These are phyloP conservation scores for Lentinula aciculospora DNA, from an alignment of 768 basidiomycete genomes.

Conservation along the genomic window DNA sequence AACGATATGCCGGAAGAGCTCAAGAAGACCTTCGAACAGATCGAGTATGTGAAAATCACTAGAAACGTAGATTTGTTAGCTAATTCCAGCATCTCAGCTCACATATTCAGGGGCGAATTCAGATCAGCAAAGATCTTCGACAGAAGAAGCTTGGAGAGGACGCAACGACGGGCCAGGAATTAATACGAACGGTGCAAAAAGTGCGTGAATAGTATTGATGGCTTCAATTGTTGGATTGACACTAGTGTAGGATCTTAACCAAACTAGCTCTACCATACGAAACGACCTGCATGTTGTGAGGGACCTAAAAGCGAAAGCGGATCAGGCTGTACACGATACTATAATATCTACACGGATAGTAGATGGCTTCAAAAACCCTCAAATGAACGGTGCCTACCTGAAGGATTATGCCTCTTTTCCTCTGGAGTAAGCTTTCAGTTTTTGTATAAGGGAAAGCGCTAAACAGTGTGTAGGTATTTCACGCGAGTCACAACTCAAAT, in stretches of 20 bases:
- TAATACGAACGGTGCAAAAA: conserved; percentile 62
- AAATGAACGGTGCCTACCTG: conserved; percentile 61
- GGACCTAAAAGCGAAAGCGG: conserved; percentile 70
- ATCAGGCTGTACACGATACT: conserved; percentile 76
- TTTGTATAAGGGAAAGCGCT: conserved; percentile 2
- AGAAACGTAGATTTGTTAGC: neutral
- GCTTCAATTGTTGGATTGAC: neutral
- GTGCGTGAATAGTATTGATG: conserved; percentile 23
- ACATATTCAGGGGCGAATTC: conserved; percentile 71
- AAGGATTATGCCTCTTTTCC: conserved; percentile 82
- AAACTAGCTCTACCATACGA: conserved; percentile 55
- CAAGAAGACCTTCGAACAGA: conserved; percentile 56
- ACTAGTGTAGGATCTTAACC: conserved; percentile 52
- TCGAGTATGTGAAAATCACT: conserved; percentile 46
- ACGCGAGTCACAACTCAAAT: conserved; percentile 66
- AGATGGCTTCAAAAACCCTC: conserved; percentile 73
- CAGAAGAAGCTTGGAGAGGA: conserved; percentile 74
- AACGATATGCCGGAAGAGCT: conserved; percentile 74
- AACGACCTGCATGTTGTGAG: conserved; percentile 61
- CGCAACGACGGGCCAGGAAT: conserved; percentile 65
- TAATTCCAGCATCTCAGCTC: conserved; percentile 32
- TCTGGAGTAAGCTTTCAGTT: conserved; percentile 51
- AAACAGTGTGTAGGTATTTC: conserved; percentile 51
- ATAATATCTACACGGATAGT: conserved; percentile 73
- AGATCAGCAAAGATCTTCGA: conserved; percentile 76